phyloP scores from a whole-genome alignment of 371 early-diverging fungal genomes.

The Smittium culicis region DNA sequence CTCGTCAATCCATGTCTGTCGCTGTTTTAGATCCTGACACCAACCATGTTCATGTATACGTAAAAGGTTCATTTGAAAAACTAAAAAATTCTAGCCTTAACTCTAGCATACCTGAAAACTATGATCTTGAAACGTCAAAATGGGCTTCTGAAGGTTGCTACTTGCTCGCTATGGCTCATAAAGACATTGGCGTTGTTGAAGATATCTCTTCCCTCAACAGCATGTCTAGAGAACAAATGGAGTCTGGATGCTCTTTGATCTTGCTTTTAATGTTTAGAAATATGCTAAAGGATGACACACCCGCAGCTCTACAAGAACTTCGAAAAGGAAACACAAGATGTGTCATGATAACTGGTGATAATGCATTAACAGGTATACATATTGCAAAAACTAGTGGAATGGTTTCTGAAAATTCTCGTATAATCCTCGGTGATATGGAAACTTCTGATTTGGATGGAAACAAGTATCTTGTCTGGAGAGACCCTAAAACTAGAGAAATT shows the following conservation, averaged over 20 bases:
- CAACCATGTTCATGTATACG: conserved; percentile 44
- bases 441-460: neutral
- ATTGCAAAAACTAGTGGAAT: conserved; percentile 64
- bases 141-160: conserved; percentile 55
- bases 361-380: conserved; percentile 72
- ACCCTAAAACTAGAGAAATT: conserved; percentile 34
- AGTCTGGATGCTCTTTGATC: conserved; percentile 39
- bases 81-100: conserved; percentile 31
- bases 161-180: conserved; percentile 50
- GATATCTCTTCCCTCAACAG: conserved; percentile 22
- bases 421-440: conserved; percentile 38
- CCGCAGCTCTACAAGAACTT: conserved; percentile 47
- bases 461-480: conserved; percentile 35
- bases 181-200: conserved; percentile 34
- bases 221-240: conserved; percentile 42
- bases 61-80: conserved; percentile 64
- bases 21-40: conserved; percentile 48
- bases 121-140: conserved; percentile 28
- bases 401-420: conserved; percentile 36
- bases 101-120: conserved; percentile 36
- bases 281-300: conserved; percentile 57
- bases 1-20: conserved; percentile 73
- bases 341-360: conserved; percentile 88
- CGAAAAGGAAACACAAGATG: conserved; percentile 52
- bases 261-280: conserved; percentile 70